A percentile compares a stretch with the other conserved stretches of the same genome.
phyloP scores from a whole-genome alignment of 1,284 basidiomycete genomes.

The Ceratobasidium sp. region DNA sequence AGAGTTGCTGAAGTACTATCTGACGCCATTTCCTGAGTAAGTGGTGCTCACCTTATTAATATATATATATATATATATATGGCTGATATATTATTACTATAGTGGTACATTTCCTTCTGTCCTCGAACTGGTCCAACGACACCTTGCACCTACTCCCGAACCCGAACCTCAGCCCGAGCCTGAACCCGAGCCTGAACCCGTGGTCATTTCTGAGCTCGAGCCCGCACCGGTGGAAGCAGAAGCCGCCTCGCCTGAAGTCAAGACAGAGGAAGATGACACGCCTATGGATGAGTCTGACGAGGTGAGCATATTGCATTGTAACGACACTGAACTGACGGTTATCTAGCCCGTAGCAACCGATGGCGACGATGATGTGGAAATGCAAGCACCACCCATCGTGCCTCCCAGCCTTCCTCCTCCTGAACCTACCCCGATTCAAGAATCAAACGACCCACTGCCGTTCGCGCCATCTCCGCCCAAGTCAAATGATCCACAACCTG shows the following conservation, averaged over 20 bases:
- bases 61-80: neutral
- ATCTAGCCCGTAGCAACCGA: neutral
- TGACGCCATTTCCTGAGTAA: constrained; percentile 11
- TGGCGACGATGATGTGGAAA: neutral
- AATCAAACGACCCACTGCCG: constrained; percentile 13
- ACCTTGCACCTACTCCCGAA: constrained; percentile 12
- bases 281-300: constrained; percentile 2
- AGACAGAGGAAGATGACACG: constrained; percentile 14
- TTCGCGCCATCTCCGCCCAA: constrained; percentile 17
- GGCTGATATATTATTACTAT: neutral
- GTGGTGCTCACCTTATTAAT: neutral
- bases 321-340: neutral
- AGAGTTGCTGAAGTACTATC: constrained; percentile 14
- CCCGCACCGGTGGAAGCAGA: neutral
- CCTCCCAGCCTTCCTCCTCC: neutral
- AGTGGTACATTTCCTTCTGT: constrained; percentile 22
- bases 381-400: neutral
- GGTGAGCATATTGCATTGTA: neutral
- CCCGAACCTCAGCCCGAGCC: constrained; percentile 6
- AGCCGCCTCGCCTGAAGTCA: constrained; percentile 5
- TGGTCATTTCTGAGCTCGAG: neutral
- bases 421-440: neutral
- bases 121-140: constrained; percentile 2
- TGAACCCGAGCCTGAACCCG: neutral
- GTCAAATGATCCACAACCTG: neutral